Percentiles rank a stretch among this genome's conserved stretches.
Conservation (phyloP, 345 rosid species). For the Triadica sebifera region DNA sequence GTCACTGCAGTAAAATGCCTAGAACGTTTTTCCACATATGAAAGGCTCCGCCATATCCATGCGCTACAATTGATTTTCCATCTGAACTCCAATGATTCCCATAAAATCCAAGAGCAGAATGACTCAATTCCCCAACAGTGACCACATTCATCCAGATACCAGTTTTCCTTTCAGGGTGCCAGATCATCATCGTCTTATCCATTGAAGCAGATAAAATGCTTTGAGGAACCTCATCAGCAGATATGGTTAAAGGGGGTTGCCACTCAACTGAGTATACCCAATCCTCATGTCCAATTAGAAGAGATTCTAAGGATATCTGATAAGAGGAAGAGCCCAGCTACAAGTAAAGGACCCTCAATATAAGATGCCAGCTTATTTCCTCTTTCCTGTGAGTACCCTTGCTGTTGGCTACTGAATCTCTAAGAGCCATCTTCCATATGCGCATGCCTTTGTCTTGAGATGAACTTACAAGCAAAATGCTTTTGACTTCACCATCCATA, state of each 20-base stretch:
- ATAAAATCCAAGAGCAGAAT: slow-evolving; percentile 94
- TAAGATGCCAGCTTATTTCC: slow-evolving; percentile 72
- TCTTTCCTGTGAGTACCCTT: slow-evolving; percentile 43
- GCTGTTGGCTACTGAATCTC: slow-evolving; percentile 31
- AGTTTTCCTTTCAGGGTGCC: slow-evolving; percentile 83
- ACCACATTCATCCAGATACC: slow-evolving; percentile 98
- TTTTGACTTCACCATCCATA: slow-evolving; percentile 34
- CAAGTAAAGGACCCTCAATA: slow-evolving; percentile 80
- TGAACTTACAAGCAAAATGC: slow-evolving; percentile 83
- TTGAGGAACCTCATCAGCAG: slow-evolving; percentile 42
- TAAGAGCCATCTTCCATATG: slow-evolving; percentile 70
- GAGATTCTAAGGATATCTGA: slow-evolving; percentile 91
- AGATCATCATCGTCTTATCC: slow-evolving; percentile 99
- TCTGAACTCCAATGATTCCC: slow-evolving; percentile 93
- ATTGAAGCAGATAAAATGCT: slow-evolving; percentile 87
- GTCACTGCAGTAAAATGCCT: slow-evolving; percentile 87
- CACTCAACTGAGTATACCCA: slow-evolving; percentile 98
- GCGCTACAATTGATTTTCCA: slow-evolving; percentile 68
- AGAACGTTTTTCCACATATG: slow-evolving; percentile 85
- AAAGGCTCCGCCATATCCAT: slow-evolving; percentile 93
- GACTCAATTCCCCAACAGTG: slow-evolving; percentile 90
- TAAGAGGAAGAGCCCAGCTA: slow-evolving; percentile 68
- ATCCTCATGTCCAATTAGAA: slow-evolving; percentile 94
- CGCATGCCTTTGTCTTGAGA: slow-evolving; percentile 94
- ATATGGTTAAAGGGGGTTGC: slow-evolving; percentile 59